Evolutionary conservation across 108 stramenopile genomes (phyloP).

Genomic region (Conticribra guillardii): DNA sequence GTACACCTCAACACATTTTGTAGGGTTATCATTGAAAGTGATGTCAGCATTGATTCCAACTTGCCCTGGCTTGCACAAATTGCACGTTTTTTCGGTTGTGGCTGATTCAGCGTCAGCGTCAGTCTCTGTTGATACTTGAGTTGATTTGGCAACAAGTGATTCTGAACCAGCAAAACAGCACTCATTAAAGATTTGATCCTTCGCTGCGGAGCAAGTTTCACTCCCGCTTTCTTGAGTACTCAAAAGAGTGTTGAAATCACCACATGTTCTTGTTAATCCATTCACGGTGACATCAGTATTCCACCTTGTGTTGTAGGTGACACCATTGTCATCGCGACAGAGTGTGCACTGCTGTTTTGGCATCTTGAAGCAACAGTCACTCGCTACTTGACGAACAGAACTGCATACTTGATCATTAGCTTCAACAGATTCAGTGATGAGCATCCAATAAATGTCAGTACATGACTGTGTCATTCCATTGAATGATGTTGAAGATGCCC

Average conservation of each 20-base stretch:
- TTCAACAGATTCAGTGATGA: constrained; percentile 36
- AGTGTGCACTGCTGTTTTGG: constrained; percentile 39
- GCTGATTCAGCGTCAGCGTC: constrained; percentile 1
- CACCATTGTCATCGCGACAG: constrained; percentile 45
- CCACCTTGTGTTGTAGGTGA: constrained; percentile 51
- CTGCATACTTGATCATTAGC: constrained; percentile 26
- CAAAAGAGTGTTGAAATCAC: constrained; percentile 52
- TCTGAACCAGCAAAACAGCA: constrained; percentile 56
- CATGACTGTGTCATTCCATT: constrained; percentile 43
- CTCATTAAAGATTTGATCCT: constrained; percentile 37
- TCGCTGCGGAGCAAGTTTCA: constrained; percentile 36
- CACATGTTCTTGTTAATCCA: constrained; percentile 46
- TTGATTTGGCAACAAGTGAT: constrained; percentile 28
- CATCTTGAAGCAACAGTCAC: constrained; percentile 45
- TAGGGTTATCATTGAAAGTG: constrained; percentile 40
- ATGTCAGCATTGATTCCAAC: constrained; percentile 33
- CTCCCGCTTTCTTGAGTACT: constrained; percentile 47
- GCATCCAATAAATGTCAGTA: constrained; percentile 48
- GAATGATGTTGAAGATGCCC: constrained; percentile 42
- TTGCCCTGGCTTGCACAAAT: constrained; percentile 38
- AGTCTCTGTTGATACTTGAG: constrained; percentile 7
- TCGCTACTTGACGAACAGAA: constrained; percentile 19
- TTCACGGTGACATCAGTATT: constrained; percentile 43
- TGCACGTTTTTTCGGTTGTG: constrained; percentile 16
- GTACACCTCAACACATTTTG: constrained; percentile 40